Evolutionary conservation across 2,329 filamentous ascomycete genomes (phyloP).

Genomic region (Clonostachys chloroleuca): DNA sequence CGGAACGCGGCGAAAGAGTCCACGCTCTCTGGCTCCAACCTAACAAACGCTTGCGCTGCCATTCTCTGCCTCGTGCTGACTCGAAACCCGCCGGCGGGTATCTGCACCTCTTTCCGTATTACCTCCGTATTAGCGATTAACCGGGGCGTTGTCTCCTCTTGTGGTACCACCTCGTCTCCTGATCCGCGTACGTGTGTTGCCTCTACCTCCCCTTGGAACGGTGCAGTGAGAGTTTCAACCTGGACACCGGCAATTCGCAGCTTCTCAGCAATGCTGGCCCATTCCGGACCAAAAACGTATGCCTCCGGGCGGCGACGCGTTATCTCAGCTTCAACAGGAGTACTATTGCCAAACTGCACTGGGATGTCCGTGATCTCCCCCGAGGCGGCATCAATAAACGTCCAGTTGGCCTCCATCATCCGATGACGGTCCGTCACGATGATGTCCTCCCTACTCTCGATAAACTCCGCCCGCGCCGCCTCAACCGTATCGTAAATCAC

Average conservation of each 20-base stretch:
- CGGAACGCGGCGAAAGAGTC: constrained; percentile 23
- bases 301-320: constrained; percentile 20
- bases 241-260: constrained; percentile 13
- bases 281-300: constrained; percentile 18
- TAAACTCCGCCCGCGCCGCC: constrained; percentile 15
- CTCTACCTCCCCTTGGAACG: constrained; percentile 17
- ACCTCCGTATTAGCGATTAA: constrained; percentile 12
- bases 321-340: constrained; percentile 14
- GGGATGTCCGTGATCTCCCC: constrained; percentile 17
- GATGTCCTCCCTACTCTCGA: constrained; percentile 15
- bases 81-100: constrained; percentile 19
- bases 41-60: constrained; percentile 15
- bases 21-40: constrained; percentile 21
- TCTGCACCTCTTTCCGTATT: constrained; percentile 7
- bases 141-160: constrained; percentile 13
- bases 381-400: constrained; percentile 16
- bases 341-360: constrained; percentile 18
- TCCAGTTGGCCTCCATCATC: constrained; percentile 10
- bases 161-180: constrained; percentile 3
- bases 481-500: constrained; percentile 16
- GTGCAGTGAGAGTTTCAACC: constrained; percentile 11
- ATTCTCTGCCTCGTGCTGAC: constrained; percentile 23
- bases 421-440: constrained; percentile 17
- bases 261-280: constrained; percentile 16
- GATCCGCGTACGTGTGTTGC: constrained; percentile 12